phyloP scores from a whole-genome alignment of 108 stramenopile genomes.

The Skeletonema grethae region DNA sequence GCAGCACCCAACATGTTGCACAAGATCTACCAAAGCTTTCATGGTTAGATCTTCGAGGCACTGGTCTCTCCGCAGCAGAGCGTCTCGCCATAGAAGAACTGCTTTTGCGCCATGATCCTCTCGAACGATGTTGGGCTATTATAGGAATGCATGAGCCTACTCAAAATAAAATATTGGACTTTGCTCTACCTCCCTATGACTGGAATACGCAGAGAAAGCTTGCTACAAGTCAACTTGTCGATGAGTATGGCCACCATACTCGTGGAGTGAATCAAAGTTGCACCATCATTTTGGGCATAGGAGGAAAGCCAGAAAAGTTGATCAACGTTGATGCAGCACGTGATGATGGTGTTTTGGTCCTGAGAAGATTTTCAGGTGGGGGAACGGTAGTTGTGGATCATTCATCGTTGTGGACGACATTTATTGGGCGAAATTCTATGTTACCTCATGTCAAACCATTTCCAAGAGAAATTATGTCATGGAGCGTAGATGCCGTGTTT shows the following conservation, averaged over 20 bases:
- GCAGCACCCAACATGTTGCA: not conserved
- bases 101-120: conserved; percentile 70
- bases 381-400: conserved; percentile 94
- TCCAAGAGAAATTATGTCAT: conserved; percentile 89
- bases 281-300: conserved; percentile 85
- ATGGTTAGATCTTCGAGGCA: conserved; percentile 69
- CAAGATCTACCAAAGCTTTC: conserved; percentile 24
- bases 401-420: conserved; percentile 77
- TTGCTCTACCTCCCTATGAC: conserved; percentile 5
- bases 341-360: conserved; percentile 61
- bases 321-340: conserved; percentile 56
- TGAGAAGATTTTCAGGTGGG: conserved; percentile 93
- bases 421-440: conserved; percentile 69
- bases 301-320: conserved; percentile 80
- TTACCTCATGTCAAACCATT: conserved; percentile 58
- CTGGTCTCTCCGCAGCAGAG: conserved; percentile 75
- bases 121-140: conserved; percentile 64
- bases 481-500: conserved; percentile 80
- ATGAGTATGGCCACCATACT: conserved; percentile 28
- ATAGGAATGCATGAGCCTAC: conserved; percentile 72
- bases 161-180: conserved; percentile 36
- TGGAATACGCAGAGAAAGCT: conserved; percentile 21
- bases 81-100: conserved; percentile 85
- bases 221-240: conserved; percentile 8
- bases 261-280: conserved; percentile 30